phyloP scores from a whole-genome alignment of 2,329 filamentous ascomycete species.

The Fusarium neocosmosporiellum region DNA sequence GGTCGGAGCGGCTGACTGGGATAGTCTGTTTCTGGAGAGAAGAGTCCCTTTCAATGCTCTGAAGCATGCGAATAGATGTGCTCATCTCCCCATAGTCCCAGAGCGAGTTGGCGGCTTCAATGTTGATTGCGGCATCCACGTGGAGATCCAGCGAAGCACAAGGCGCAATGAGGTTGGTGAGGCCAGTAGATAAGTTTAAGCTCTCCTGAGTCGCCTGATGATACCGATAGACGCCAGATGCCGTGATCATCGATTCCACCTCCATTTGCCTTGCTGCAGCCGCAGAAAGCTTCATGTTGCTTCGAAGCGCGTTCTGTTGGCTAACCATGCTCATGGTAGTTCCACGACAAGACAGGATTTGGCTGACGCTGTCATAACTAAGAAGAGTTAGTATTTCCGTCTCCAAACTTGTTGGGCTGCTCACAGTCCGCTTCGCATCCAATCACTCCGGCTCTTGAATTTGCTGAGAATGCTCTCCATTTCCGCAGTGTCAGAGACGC shows the following conservation, averaged over 20 bases:
- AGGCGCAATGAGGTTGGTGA: slow-evolving; percentile 79
- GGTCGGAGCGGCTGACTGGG: slow-evolving; percentile 76
- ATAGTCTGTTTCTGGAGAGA: slow-evolving; percentile 77
- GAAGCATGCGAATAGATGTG: slow-evolving; percentile 88
- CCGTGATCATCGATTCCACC: slow-evolving; percentile 79
- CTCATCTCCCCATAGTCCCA: slow-evolving; percentile 95
- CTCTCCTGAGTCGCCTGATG: slow-evolving; percentile 89
- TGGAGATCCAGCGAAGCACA: slow-evolving; percentile 78
- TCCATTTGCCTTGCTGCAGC: slow-evolving; percentile 77
- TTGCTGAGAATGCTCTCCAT: slow-evolving; percentile 70
- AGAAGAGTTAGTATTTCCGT: slow-evolving; percentile 15
- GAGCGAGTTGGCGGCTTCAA: slow-evolving; percentile 88
- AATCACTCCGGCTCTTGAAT: slow-evolving; percentile 74
- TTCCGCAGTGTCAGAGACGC: slow-evolving; percentile 67
- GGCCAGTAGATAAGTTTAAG: slow-evolving; percentile 82
- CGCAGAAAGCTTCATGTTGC: slow-evolving; percentile 69
- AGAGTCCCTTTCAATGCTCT: slow-evolving; percentile 71
- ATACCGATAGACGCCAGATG: slow-evolving; percentile 79
- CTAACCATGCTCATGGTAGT: slow-evolving; percentile 85
- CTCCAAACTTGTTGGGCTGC: slow-evolving; percentile 39
- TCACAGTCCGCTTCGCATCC: slow-evolving; percentile 87
- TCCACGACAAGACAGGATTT: slow-evolving; percentile 84
- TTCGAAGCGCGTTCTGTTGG: slow-evolving; percentile 72
- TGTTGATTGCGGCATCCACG: slow-evolving; percentile 79
- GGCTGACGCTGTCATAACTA: slow-evolving; percentile 81